These are phyloP conservation scores for Priceomyces carsonii DNA, from an alignment of 805 yeast genomes.

Conservation along the genomic window DNA sequence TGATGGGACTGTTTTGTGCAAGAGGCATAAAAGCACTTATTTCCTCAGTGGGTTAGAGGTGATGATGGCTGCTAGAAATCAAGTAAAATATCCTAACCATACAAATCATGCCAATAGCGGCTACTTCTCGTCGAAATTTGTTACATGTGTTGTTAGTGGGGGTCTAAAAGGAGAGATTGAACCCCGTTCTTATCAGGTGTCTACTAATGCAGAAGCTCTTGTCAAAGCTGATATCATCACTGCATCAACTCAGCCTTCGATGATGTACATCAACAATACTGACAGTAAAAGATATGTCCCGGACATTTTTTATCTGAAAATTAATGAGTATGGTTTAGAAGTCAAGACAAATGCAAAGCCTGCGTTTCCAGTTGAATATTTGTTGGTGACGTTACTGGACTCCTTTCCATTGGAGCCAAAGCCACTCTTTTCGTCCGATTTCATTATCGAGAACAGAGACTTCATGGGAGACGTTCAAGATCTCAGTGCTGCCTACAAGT, in stretches of 20 bases:
- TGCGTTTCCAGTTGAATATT: slow-evolving; percentile 88
- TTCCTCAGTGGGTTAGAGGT: slow-evolving; percentile 89
- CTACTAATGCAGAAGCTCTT: slow-evolving; percentile 83
- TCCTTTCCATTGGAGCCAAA: slow-evolving; percentile 77
- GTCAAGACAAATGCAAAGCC: slow-evolving; percentile 91
- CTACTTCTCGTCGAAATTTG: slow-evolving; percentile 80
- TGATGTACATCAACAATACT: slow-evolving; percentile 78
- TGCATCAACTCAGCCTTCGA: slow-evolving; percentile 88
- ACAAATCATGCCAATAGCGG: slow-evolving; percentile 66
- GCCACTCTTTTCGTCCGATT: slow-evolving; percentile 53
- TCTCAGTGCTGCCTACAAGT: slow-evolving; percentile 51
- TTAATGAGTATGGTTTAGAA: slow-evolving; percentile 84
- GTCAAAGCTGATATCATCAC: slow-evolving; percentile 82
- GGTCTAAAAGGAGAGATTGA: slow-evolving; percentile 86
- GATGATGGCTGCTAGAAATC: slow-evolving; percentile 78
- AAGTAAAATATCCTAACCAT: slow-evolving; percentile 59
- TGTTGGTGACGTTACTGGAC: slow-evolving; percentile 84
- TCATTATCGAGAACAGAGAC: slow-evolving; percentile 80
- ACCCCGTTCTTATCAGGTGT: slow-evolving; percentile 86
- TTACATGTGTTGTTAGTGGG: slow-evolving; percentile 93
- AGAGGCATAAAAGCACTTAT: slow-evolving; percentile 89
- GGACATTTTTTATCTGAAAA: slow-evolving; percentile 80
- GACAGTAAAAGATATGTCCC: slow-evolving; percentile 83
- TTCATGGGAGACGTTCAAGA: slow-evolving; percentile 76
- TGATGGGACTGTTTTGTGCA: slow-evolving; percentile 87